Percentiles rank a stretch among this genome's conserved stretches.
These are phyloP conservation scores for Psilocybe cyanescens DNA, from an alignment of 768 basidiomycete species.

Conservation along the genomic window DNA sequence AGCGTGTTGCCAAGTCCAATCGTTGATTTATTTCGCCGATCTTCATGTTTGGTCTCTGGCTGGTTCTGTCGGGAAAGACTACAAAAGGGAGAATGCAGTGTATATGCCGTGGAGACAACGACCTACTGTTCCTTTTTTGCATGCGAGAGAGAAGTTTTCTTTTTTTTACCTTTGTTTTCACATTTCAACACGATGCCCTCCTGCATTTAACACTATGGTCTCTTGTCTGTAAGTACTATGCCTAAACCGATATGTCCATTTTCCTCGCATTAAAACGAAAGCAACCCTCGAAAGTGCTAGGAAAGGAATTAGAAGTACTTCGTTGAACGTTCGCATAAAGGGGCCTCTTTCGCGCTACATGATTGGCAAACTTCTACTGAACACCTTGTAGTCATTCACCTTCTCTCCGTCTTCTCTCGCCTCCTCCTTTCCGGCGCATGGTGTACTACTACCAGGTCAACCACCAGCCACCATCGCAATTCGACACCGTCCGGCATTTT, in stretches of 20 bases:
- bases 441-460: not conserved
- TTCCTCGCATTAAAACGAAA: constrained; percentile 10
- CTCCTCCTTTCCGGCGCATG: not conserved
- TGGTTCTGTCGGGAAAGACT: constrained; percentile 27
- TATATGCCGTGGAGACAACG: constrained; percentile 17
- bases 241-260: constrained; percentile 24
- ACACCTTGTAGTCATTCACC: not conserved
- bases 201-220: constrained; percentile 15
- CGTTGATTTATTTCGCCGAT: constrained; percentile 65
- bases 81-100: constrained; percentile 22
- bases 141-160: constrained; percentile 16
- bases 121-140: constrained; percentile 21
- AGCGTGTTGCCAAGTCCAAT: constrained; percentile 99
- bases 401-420: not conserved
- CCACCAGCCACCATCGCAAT: not conserved
- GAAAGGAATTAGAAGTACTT: not conserved
- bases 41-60: constrained; percentile 22
- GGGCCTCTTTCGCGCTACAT: not conserved
- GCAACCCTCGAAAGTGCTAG: not conserved
- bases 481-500: not conserved
- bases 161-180: constrained; percentile 19
- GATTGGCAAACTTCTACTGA: not conserved
- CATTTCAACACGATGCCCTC: constrained; percentile 21
- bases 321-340: not conserved
- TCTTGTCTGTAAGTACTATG: constrained; percentile 26